Evolutionary conservation across 2,329 filamentous ascomycete genomes (phyloP), one percentile per base, ranked within the genome.

Genomic region (Arthrobotrys sinensis): DNA sequence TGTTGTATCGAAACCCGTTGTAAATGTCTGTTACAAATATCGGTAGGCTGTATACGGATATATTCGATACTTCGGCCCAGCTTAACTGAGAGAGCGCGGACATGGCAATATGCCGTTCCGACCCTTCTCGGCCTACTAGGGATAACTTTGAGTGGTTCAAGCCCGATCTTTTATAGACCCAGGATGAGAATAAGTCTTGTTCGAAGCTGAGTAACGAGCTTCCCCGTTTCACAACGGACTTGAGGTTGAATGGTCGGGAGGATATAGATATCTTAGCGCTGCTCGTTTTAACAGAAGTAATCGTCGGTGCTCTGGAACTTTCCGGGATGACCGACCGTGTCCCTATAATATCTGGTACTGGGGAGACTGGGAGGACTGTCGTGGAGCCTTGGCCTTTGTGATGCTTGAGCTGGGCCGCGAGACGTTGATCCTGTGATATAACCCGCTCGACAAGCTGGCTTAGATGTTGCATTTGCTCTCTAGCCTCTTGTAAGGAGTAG

Each of bases 401-500:
- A 3, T 43, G 53, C 4, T 40, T 16, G 12, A 72, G 36, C n/a
- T 65, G 68, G 3, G n/a, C 4, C 11, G 6, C 10, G 1, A 72
- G 43, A 38, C 5, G 4, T 12, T 40, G 11, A 24, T 65, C 57
- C 3, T 46, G 6, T 11, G 32, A 34, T n/a, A 75, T 21, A 24
- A 16, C 21, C 1, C 14, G 21, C 14, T 67, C 50, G 1, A 75
- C 32, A 14, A 55, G 48, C 4, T 28, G 16, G 38, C 24, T 62
- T 11, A 75, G 62, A 19, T 24, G 21, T 7, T 32, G n/a, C 62
- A 67, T 38, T 4, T 52, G 19, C 2, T 75, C 24, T 12, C 50
- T 43, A 10, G 70, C 70, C 48, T 67, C 53, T 32, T 71, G 67
- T 16, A 71, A 24, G 6, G 67, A 52, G 40, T 71, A 55, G 28